Base-by-base conservation (phyloP, 495 filamentous ascomycete genomes). In the Penicillium maclennaniae region DNA sequence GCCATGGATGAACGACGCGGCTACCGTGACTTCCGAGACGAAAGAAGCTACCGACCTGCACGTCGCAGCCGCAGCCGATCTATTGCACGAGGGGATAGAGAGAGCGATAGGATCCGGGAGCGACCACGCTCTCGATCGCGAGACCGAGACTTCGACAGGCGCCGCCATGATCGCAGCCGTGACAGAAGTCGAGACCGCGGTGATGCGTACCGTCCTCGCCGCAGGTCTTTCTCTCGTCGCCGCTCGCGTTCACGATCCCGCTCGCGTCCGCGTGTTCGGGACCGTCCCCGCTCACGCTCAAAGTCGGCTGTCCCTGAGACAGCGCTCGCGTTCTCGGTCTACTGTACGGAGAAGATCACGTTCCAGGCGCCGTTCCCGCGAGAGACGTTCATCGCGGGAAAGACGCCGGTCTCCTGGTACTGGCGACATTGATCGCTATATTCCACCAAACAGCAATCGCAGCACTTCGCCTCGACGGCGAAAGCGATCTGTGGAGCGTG, bases 391-490 rank as follows among this genome's bases (percentile, higher is more conserved):
- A 6, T 65, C 66, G n/a, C 58, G 56, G 9, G 43, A 49, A 16
- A 45, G 60, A 21, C 54, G 63, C 15, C 60, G 64, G 20, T 66
- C 67, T 7, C 70, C 70, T 9, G 62, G 55, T 26, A 47, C 66
- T 44, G 60, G 71, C 15, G 73, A 79, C 40, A 80, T 79, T 46
- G 76, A 80, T 62, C 76, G 77, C 15, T 79, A 79, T 54, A 71
- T 80, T 0, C 77, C 77, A 4, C 37, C 65, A 7, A 77, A 72
- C 7, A 77, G 73, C 48, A 66, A 67, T 26, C 70, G 74, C 17
- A 75, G 71, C 60, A 66, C 69, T 16, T 77, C 74, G 25, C 74
- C 74, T n/a, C 67, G 74, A 44, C 72, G 72, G 7, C 67, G 74
- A 25, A 56, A 70, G 1, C 69, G 74, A 28, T 74, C 72, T 6